phyloP scores from a whole-genome alignment of 2,329 filamentous ascomycete genomes.

The Hypoxylon sp. region DNA sequence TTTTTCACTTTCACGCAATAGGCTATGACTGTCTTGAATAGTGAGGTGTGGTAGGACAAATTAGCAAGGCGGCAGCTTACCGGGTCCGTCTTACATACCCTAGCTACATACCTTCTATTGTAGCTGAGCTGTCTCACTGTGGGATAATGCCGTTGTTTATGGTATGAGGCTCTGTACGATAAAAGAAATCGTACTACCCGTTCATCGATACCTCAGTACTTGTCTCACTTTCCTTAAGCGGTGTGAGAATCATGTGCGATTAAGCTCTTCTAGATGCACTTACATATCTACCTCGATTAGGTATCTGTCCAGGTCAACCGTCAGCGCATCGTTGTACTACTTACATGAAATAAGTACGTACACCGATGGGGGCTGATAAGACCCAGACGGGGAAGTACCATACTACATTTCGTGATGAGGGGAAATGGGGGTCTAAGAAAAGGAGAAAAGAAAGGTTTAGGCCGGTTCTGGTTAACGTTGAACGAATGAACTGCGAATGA shows the following conservation, averaged over 20 bases:
- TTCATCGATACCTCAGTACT: not conserved
- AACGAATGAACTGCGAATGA: not conserved
- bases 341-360: slow-evolving; percentile 1
- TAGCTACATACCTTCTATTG: slow-evolving; percentile 18
- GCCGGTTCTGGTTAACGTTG: slow-evolving; percentile 19
- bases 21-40: slow-evolving; percentile 19
- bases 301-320: not conserved
- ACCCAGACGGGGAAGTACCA: slow-evolving; percentile 13
- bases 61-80: slow-evolving; percentile 5
- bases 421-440: slow-evolving; percentile 14
- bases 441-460: slow-evolving; percentile 20
- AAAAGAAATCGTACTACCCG: not conserved
- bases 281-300: not conserved
- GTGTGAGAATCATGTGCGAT: slow-evolving; percentile 10
- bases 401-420: slow-evolving; percentile 26
- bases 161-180: slow-evolving; percentile 38
- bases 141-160: slow-evolving; percentile 17
- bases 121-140: slow-evolving; percentile 23
- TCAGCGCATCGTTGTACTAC: slow-evolving; percentile 6
- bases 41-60: slow-evolving; percentile 24
- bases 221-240: slow-evolving; percentile 21
- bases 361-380: slow-evolving; percentile 1
- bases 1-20: slow-evolving; percentile 10
- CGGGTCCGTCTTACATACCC: slow-evolving; percentile 22
- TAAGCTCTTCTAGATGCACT: too few species aligned